Conservation (phyloP, 805 yeast genomes). For the Candida yuanshanica region DNA sequence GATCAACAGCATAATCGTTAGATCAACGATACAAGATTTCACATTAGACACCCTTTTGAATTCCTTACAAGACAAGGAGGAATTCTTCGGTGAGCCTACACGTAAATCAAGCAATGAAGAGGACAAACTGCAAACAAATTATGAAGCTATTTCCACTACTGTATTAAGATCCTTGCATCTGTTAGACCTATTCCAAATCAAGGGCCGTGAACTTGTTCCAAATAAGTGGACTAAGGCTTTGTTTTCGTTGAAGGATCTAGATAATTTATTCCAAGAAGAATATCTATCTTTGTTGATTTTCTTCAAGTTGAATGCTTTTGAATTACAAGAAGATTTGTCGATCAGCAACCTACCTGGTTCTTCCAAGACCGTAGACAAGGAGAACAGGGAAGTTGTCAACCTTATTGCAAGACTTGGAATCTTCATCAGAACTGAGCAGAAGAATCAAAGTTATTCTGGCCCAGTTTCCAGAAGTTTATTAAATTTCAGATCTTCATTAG, state of each 20-base stretch:
- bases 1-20: slow-evolving; percentile 29
- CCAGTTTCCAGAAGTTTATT: slow-evolving; percentile 65
- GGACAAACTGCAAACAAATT: slow-evolving; percentile 33
- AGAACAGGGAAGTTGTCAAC: slow-evolving; percentile 29
- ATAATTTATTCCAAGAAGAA: slow-evolving; percentile 32
- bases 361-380: slow-evolving; percentile 26
- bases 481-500: slow-evolving; percentile 59
- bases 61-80: slow-evolving; percentile 18
- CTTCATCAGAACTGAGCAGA: slow-evolving; percentile 42
- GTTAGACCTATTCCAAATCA: slow-evolving; percentile 40
- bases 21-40: slow-evolving; percentile 25
- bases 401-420: slow-evolving; percentile 45
- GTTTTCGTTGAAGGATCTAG: slow-evolving; percentile 25
- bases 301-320: slow-evolving; percentile 36
- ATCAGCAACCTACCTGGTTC: slow-evolving; percentile 33
- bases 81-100: slow-evolving; percentile 15
- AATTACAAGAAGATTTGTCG: slow-evolving; percentile 29
- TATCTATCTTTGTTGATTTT: slow-evolving; percentile 44
- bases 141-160: slow-evolving; percentile 54
- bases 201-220: slow-evolving; percentile 32
- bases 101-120: slow-evolving; percentile 18
- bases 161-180: slow-evolving; percentile 48
- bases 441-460: slow-evolving; percentile 54
- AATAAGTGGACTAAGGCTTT: slow-evolving; percentile 49
- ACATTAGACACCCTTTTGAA: slow-evolving; percentile 23